Evolutionary conservation across 208 protist species (phyloP).

Genomic region (Leishmania martiniquensis): DNA sequence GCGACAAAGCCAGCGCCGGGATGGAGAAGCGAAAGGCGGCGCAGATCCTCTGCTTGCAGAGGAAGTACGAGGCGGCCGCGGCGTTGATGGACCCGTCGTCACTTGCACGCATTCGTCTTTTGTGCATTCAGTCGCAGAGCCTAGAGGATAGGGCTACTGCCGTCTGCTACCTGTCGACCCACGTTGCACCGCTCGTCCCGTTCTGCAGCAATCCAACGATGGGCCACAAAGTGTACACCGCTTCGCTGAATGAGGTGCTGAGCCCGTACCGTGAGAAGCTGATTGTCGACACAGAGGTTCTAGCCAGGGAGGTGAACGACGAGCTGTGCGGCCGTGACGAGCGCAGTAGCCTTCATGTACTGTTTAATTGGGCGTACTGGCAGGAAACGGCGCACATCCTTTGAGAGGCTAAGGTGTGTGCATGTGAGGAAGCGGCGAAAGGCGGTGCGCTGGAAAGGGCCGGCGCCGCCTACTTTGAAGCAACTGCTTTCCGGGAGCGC

Average conservation of each 20-base stretch:
- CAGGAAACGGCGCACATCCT: constrained; percentile 27
- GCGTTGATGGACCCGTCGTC: constrained; percentile 47
- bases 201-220: constrained; percentile 31
- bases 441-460: neutral
- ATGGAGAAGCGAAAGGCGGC: constrained; percentile 46
- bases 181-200: constrained; percentile 56
- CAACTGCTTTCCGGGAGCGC: neutral
- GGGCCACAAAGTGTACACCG: constrained; percentile 40
- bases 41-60: constrained; percentile 62
- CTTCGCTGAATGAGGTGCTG: constrained; percentile 24
- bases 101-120: constrained; percentile 54
- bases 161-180: constrained; percentile 40
- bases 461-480: neutral
- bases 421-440: neutral
- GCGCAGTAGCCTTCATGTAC: constrained; percentile 61
- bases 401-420: neutral
- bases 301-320: constrained; percentile 76
- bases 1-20: constrained; percentile 8
- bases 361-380: constrained; percentile 72
- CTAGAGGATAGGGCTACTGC: constrained; percentile 22
- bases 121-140: constrained; percentile 60
- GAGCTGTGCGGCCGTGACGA: constrained; percentile 40
- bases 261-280: constrained; percentile 20
- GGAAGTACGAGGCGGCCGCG: constrained; percentile 48
- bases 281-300: constrained; percentile 14